Evolutionary conservation across 192 early-diverging fungal species (phyloP).

Genomic region (Rhizophagus prolifer): DNA sequence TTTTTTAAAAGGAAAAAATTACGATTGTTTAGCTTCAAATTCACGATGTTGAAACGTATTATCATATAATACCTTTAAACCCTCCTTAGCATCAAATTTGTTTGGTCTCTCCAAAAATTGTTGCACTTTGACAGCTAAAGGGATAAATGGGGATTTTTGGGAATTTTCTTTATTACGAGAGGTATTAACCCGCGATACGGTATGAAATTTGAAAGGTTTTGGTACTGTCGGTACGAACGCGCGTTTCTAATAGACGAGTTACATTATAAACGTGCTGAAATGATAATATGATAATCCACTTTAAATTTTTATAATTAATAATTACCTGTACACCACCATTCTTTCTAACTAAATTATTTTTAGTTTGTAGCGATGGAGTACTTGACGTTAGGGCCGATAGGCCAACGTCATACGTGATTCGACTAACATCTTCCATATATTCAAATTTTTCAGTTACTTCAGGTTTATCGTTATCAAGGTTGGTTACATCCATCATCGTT

Average conservation of each 20-base stretch:
- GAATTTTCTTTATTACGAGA: not conserved
- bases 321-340: not conserved
- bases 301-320: not conserved
- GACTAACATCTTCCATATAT: not conserved
- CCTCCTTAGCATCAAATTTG: not conserved
- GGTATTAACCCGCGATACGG: not conserved
- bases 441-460: not conserved
- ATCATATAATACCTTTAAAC: not conserved
- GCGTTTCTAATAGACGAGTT: not conserved
- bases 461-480: not conserved
- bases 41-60: no score
- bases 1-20: not conserved
- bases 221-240: not conserved
- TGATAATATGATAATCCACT: not conserved
- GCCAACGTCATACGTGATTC: no score
- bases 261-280: not conserved
- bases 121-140: not conserved
- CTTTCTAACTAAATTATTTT: not conserved
- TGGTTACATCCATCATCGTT: not conserved
- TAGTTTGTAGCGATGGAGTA: not conserved
- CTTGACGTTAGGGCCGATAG: no score
- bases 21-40: not conserved
- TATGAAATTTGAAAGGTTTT: constrained; percentile 21
- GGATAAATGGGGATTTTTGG: constrained; percentile 8
- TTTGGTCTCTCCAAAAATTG: not conserved